These are phyloP conservation scores for Apiospora hydei DNA, from an alignment of 2,329 filamentous ascomycete species.

Conservation along the genomic window DNA sequence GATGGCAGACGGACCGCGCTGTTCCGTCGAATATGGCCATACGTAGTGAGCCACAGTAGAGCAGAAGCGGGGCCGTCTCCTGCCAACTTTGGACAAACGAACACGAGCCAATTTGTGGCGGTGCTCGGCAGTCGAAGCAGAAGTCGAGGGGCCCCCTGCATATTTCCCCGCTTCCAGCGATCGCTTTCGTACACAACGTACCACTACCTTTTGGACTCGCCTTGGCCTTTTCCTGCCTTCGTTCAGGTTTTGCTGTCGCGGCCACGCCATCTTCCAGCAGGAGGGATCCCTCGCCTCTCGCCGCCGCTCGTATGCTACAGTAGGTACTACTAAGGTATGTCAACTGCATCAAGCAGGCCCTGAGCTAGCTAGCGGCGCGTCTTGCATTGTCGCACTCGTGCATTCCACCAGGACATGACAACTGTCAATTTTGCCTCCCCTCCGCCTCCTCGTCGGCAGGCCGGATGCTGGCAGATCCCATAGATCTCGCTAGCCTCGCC, in stretches of 20 bases:
- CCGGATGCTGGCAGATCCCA: constrained; percentile 15
- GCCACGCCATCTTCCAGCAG: neutral
- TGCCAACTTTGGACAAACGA: constrained; percentile 16
- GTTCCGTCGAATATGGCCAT: neutral
- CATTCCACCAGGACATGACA: constrained; percentile 12
- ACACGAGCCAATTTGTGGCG: constrained; percentile 11
- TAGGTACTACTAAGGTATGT: neutral
- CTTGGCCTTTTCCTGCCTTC: neutral
- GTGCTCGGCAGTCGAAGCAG: constrained; percentile 11
- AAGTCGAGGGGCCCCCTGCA: constrained; percentile 2
- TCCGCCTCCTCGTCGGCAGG: constrained; percentile 7
- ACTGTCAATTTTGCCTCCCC: constrained; percentile 20
- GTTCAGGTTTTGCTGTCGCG: neutral
- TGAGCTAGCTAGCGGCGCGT: neutral
- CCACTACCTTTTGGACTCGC: neutral
- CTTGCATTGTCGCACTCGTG: constrained; percentile 7
- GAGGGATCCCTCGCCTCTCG: constrained; percentile 10
- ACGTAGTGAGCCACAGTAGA: constrained; percentile 12
- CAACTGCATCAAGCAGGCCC: neutral
- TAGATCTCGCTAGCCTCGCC: constrained; percentile 19
- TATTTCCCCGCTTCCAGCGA: constrained; percentile 18
- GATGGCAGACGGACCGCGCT: neutral
- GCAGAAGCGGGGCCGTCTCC: neutral
- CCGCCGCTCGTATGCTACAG: neutral
- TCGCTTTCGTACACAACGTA: neutral